Conservation (phyloP, 305 asterid genomes). For the Coffea humblotiana region DNA sequence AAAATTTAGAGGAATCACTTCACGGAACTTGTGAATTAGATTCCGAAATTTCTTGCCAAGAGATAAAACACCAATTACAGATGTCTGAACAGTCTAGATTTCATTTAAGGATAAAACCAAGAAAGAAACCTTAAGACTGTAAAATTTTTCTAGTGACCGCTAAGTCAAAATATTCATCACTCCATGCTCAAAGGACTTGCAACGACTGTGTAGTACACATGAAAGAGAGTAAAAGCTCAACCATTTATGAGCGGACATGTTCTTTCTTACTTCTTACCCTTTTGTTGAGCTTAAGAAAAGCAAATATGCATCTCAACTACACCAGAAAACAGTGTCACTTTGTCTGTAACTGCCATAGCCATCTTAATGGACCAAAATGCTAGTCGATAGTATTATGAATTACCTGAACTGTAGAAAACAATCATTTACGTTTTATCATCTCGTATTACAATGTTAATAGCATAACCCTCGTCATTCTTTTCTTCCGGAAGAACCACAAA, state of each 20-base stretch:
- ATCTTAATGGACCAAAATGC: too few species aligned
- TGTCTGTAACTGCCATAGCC: not conserved
- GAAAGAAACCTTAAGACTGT: not conserved
- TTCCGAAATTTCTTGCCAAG: not conserved
- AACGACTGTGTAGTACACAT: not conserved
- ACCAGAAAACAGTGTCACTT: not conserved
- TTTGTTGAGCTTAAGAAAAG: not conserved
- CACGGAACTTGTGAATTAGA: not conserved
- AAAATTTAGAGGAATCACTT: not conserved
- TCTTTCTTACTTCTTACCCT: not conserved
- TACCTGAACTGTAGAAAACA: not conserved
- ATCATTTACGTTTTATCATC: too few species aligned
- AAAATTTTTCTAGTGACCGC: not conserved
- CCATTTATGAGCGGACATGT: not conserved
- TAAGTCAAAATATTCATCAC: not conserved
- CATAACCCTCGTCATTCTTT: not conserved
- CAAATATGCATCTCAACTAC: not conserved
- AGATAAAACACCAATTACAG: not conserved
- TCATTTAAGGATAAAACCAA: not conserved
- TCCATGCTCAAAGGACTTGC: not conserved
- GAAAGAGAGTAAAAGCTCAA: not conserved
- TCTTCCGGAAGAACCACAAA: not conserved
- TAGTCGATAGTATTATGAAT: too few species aligned
- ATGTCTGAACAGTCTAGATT: not conserved
- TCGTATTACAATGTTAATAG: not conserved